phyloP scores from a whole-genome alignment of 495 filamentous ascomycete genomes.

The Articulospora tetracladia region DNA sequence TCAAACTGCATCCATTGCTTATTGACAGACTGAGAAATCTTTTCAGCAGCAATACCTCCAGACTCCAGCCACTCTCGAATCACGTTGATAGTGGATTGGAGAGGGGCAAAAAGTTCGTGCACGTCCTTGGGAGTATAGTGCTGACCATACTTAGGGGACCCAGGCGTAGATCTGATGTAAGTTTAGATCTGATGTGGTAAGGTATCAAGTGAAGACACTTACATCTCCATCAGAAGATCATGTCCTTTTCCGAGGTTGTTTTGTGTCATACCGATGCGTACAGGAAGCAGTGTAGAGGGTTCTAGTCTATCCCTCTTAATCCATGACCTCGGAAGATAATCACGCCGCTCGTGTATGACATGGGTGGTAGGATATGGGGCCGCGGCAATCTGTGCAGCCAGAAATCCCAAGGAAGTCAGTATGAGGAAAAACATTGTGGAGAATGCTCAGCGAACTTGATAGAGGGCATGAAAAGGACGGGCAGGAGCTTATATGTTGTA shows the following conservation, averaged over 20 bases:
- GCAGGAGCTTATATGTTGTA: neutral
- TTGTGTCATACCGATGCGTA: conserved; percentile 54
- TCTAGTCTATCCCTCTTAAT: conserved; percentile 20
- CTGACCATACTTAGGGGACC: conserved; percentile 45
- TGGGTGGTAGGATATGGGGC: conserved; percentile 5
- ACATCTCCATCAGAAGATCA: conserved; percentile 18
- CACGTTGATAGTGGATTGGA: conserved; percentile 32
- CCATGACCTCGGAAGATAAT: conserved; percentile 6
- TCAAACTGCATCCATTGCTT: conserved; percentile 50
- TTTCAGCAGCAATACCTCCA: conserved; percentile 13
- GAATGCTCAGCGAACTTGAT: neutral
- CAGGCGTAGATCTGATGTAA: conserved; percentile 35
- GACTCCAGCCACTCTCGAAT: conserved; percentile 42
- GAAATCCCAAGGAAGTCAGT: neutral
- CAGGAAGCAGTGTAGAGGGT: conserved; percentile 34
- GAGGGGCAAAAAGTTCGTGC: conserved; percentile 42
- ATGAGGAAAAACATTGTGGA: conserved; percentile 8
- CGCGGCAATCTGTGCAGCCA: conserved; percentile 2
- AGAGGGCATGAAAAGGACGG: too few species aligned
- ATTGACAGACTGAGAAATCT: conserved; percentile 30
- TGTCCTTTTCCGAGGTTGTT: conserved; percentile 34
- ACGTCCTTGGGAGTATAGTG: conserved; percentile 39
- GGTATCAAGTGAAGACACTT: neutral
- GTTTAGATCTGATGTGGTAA: neutral
- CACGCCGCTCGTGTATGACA: conserved; percentile 17